Percentiles rank a stretch among this genome's conserved stretches.
Evolutionary conservation across 352 stramenopile genomes (phyloP).

Genomic region (Detonula confervacea): DNA sequence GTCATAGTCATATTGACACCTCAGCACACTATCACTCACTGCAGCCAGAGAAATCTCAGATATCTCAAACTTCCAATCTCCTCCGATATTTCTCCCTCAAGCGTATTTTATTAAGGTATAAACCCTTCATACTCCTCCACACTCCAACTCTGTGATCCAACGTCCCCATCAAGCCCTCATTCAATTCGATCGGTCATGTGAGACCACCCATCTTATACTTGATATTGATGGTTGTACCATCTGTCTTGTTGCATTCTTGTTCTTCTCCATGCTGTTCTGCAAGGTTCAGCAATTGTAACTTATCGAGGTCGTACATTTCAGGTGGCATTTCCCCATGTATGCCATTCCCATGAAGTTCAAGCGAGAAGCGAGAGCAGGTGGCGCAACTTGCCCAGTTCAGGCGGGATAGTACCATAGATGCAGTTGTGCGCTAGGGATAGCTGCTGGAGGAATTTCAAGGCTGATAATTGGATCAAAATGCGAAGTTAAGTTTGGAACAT

Average conservation of each 20-base stretch:
- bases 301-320: conserved; percentile 37
- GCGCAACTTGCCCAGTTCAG: conserved; percentile 33
- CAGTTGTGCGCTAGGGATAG: conserved; percentile 23
- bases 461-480: neutral
- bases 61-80: conserved; percentile 37
- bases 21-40: neutral
- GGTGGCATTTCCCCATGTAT: conserved; percentile 30
- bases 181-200: conserved; percentile 1
- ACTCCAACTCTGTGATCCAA: conserved; percentile 14
- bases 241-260: conserved; percentile 13
- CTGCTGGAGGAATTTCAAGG: conserved; percentile 3
- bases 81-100: conserved; percentile 25
- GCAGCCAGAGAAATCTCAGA: conserved; percentile 18
- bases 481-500: no score
- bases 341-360: conserved; percentile 35
- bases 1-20: no score
- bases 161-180: conserved; percentile 16
- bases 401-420: conserved; percentile 39
- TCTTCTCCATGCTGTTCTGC: conserved; percentile 23
- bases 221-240: conserved; percentile 19
- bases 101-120: conserved; percentile 39
- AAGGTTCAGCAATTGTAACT: conserved; percentile 37
- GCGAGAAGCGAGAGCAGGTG: conserved; percentile 22
- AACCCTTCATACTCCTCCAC: conserved; percentile 35
- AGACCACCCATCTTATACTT: conserved; percentile 22